These are phyloP conservation scores for Hippophae tibetana DNA, from an alignment of 306 rosid genomes.

Conservation along the genomic window DNA sequence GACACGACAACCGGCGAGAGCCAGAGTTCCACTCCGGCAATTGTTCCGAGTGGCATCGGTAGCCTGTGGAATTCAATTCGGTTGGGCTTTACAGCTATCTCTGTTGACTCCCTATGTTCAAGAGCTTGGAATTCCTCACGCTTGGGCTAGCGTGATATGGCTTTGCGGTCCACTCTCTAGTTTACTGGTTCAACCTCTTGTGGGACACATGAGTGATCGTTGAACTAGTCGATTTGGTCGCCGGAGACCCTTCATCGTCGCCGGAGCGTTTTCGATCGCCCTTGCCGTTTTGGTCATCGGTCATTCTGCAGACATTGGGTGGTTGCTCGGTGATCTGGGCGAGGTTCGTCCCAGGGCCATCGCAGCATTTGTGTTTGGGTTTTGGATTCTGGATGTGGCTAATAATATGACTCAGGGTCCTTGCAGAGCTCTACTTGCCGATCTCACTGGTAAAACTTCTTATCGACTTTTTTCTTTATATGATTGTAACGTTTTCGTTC, in stretches of 20 bases:
- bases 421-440: slow-evolving; percentile 80
- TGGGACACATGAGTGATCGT: slow-evolving; percentile 76
- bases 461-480: not conserved
- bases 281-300: slow-evolving; percentile 62
- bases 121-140: slow-evolving; percentile 92
- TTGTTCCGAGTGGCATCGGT: slow-evolving; percentile 69
- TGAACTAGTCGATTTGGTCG: slow-evolving; percentile 75
- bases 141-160: slow-evolving; percentile 90
- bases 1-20: slow-evolving; percentile 20
- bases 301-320: slow-evolving; percentile 78
- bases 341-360: slow-evolving; percentile 48
- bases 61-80: slow-evolving; percentile 88
- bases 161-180: slow-evolving; percentile 87
- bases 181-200: slow-evolving; percentile 74
- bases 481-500: not conserved
- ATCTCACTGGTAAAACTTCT: slow-evolving; percentile 59
- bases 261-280: slow-evolving; percentile 43
- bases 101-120: slow-evolving; percentile 85
- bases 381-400: slow-evolving; percentile 83
- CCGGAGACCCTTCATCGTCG: slow-evolving; percentile 73
- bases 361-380: slow-evolving; percentile 55
- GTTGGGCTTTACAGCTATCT: slow-evolving; percentile 94
- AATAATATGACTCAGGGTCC: slow-evolving; percentile 79
- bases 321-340: slow-evolving; percentile 52
- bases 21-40: slow-evolving; percentile 39